phyloP scores from a whole-genome alignment of 2,329 filamentous ascomycete genomes.

The Aaosphaeria pasadenensis region DNA sequence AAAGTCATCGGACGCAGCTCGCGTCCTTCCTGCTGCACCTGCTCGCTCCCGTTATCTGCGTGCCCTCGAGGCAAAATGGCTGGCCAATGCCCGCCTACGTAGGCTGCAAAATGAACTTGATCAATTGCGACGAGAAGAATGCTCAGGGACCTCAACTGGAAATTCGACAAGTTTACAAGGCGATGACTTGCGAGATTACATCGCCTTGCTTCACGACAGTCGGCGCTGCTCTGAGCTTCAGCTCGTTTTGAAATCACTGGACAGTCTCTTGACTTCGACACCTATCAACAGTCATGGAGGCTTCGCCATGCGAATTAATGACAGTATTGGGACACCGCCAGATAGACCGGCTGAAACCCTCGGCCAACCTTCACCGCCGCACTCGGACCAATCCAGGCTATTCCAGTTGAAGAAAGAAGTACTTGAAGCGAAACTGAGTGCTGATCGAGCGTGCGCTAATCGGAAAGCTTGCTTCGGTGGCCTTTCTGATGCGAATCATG shows the following conservation, averaged over 20 bases:
- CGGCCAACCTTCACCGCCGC: slow-evolving; percentile 17
- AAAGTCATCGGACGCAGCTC: too few species aligned
- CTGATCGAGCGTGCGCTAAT: slow-evolving; percentile 30
- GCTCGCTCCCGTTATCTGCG: slow-evolving; percentile 45
- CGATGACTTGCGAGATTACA: slow-evolving; percentile 34
- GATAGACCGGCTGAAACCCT: slow-evolving; percentile 32
- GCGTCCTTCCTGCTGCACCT: too few species aligned
- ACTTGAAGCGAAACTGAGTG: slow-evolving; percentile 28
- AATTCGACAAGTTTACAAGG: slow-evolving; percentile 28
- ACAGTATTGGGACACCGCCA: slow-evolving; percentile 34
- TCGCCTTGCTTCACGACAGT: slow-evolving; percentile 45
- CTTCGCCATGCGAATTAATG: slow-evolving; percentile 21
- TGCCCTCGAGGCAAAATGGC: slow-evolving; percentile 41
- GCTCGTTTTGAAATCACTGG: slow-evolving; percentile 45
- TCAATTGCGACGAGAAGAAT: slow-evolving; percentile 23
- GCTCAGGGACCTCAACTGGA: slow-evolving; percentile 23
- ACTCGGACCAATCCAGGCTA: slow-evolving; percentile 21
- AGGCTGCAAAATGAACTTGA: slow-evolving; percentile 25
- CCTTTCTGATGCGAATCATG: slow-evolving; percentile 10
- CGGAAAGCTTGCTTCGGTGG: slow-evolving; percentile 7
- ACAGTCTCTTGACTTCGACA: slow-evolving; percentile 34
- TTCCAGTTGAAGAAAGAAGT: slow-evolving; percentile 40
- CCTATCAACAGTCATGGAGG: slow-evolving; percentile 27
- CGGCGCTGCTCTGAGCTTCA: slow-evolving; percentile 45
- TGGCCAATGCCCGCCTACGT: too few species aligned